These are phyloP conservation scores for Gymnopilus dilepis DNA, from an alignment of 768 basidiomycete species.

Conservation along the genomic window DNA sequence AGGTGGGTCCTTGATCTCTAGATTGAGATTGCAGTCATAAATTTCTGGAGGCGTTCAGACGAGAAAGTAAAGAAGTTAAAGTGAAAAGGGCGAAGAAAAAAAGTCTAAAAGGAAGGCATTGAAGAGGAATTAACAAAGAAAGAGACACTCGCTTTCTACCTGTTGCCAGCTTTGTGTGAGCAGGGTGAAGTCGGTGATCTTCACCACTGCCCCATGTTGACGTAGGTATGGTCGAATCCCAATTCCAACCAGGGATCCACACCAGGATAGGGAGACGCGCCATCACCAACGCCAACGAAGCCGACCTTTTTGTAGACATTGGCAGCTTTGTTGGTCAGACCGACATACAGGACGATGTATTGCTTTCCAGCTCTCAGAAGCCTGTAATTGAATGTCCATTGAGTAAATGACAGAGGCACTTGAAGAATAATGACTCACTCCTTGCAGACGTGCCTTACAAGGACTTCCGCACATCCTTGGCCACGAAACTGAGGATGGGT, in stretches of 20 bases:
- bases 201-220: constrained; percentile 76
- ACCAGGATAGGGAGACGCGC: constrained; percentile 40
- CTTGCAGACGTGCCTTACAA: constrained; percentile 62
- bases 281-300: constrained; percentile 57
- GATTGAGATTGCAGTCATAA: no score
- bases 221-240: constrained; percentile 56
- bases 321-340: constrained; percentile 55
- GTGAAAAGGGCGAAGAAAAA: not conserved
- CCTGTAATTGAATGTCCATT: constrained; percentile 23
- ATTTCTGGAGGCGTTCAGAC: no score
- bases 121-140: not conserved
- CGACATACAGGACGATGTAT: constrained; percentile 70
- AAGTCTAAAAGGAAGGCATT: not conserved
- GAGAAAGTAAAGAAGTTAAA: not conserved
- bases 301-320: constrained; percentile 69
- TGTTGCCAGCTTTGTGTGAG: no score
- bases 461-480: constrained; percentile 61
- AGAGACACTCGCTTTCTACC: not conserved
- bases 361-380: constrained; percentile 22
- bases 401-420: not conserved
- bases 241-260: constrained; percentile 62
- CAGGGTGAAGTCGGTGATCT: no score
- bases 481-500: constrained; percentile 59
- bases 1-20: no score
- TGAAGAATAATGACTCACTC: constrained; percentile 43